phyloP scores from a whole-genome alignment of 768 basidiomycete genomes.

The Naganishia vaughanmartiniae region DNA sequence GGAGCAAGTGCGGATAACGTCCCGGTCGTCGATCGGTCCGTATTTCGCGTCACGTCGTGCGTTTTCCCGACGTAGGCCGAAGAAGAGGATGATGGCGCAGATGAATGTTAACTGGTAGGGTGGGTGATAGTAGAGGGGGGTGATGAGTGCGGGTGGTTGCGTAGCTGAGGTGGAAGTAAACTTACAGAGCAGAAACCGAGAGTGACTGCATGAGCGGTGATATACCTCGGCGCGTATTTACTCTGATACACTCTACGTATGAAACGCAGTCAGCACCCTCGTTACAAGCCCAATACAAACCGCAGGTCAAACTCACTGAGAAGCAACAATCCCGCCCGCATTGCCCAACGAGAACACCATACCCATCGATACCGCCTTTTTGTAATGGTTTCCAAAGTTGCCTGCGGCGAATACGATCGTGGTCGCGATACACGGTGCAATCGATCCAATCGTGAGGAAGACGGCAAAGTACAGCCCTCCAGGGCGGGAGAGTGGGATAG shows the following conservation, averaged over 20 bases:
- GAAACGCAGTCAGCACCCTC: not conserved
- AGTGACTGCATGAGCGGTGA: slow-evolving; percentile 49
- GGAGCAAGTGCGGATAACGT: not conserved
- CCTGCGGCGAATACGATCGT: slow-evolving; percentile 50
- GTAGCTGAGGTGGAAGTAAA: not conserved
- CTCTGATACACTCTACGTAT: slow-evolving; percentile 42
- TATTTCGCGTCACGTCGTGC: slow-evolving; percentile 49
- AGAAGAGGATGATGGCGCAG: slow-evolving; percentile 41
- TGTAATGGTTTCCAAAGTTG: slow-evolving; percentile 46
- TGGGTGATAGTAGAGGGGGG: not conserved
- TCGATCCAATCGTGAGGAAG: slow-evolving; percentile 47
- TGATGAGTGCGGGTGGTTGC: not conserved
- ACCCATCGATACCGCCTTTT: slow-evolving; percentile 47
- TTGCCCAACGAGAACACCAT: slow-evolving; percentile 50
- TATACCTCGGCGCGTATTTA: slow-evolving; percentile 41
- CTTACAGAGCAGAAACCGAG: slow-evolving; percentile 42
- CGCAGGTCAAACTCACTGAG: slow-evolving; percentile 29
- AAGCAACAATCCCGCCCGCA: slow-evolving; percentile 49
- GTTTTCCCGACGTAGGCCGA: slow-evolving; percentile 51
- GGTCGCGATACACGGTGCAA: slow-evolving; percentile 51
- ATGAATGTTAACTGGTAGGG: slow-evolving; percentile 40
- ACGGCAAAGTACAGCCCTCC: slow-evolving; percentile 50
- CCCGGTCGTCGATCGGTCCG: slow-evolving; percentile 38
- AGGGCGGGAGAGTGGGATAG: slow-evolving; percentile 41
- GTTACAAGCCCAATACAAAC: not conserved